A percentile compares a stretch with the other conserved stretches of the same genome.
These are phyloP conservation scores for Verticillium nonalfalfae DNA, from an alignment of 2,329 filamentous ascomycete species.

Conservation along the genomic window DNA sequence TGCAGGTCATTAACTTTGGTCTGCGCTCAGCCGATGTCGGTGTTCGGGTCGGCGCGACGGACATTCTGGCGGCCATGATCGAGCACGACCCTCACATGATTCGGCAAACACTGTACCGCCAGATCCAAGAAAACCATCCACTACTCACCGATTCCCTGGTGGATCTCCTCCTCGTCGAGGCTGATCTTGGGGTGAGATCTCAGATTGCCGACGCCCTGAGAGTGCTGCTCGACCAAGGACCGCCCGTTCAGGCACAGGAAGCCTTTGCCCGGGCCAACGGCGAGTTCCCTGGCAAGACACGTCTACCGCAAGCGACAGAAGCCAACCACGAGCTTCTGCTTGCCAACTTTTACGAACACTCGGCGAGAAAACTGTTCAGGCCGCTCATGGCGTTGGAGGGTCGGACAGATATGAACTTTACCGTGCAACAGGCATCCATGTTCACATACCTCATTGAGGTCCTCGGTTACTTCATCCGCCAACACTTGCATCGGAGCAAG, in stretches of 20 bases:
- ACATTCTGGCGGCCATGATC: slow-evolving; percentile 88
- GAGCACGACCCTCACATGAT: slow-evolving; percentile 96
- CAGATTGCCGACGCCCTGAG: slow-evolving; percentile 95
- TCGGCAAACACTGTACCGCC: slow-evolving; percentile 84
- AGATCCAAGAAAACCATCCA: slow-evolving; percentile 78
- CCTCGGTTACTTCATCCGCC: slow-evolving; percentile 86
- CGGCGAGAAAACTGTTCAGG: slow-evolving; percentile 77
- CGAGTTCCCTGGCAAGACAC: slow-evolving; percentile 61
- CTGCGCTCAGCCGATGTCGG: slow-evolving; percentile 77
- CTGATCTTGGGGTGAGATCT: slow-evolving; percentile 89
- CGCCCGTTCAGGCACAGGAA: slow-evolving; percentile 42
- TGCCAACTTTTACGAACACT: slow-evolving; percentile 82
- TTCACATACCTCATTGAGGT: slow-evolving; percentile 90
- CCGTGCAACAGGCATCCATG: slow-evolving; percentile 79
- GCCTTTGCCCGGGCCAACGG: slow-evolving; percentile 56
- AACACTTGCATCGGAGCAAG: slow-evolving; percentile 81
- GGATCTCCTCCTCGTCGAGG: slow-evolving; percentile 83
- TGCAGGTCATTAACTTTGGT: slow-evolving; percentile 87
- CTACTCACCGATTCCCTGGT: slow-evolving; percentile 89
- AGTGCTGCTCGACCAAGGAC: slow-evolving; percentile 74
- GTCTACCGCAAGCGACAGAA: slow-evolving; percentile 46
- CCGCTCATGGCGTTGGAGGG: slow-evolving; percentile 77
- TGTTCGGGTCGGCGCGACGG: slow-evolving; percentile 85
- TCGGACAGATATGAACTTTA: slow-evolving; percentile 62
- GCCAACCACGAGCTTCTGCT: slow-evolving; percentile 82